Conservation (phyloP, 768 basidiomycete species). For the Hygrophorus pudorinus region DNA sequence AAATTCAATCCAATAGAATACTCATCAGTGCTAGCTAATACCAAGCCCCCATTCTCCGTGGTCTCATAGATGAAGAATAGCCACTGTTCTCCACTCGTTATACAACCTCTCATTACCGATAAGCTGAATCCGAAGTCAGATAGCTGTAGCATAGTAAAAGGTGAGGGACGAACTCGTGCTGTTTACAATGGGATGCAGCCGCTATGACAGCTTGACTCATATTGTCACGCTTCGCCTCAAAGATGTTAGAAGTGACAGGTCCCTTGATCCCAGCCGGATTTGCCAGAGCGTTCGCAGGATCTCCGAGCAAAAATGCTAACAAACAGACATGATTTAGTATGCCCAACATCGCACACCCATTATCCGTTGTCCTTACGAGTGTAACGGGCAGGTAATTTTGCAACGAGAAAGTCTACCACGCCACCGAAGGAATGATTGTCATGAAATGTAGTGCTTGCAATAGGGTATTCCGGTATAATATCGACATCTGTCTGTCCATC, state of each 20-base stretch:
- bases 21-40: too few relatives aligned
- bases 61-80: too few relatives aligned
- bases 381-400: constrained; percentile 9
- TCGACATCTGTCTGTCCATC: constrained; percentile 8
- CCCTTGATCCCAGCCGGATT: constrained; percentile 8
- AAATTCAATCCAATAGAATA: too few relatives aligned
- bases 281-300: constrained; percentile 6
- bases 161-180: constrained; percentile 3
- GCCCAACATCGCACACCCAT: not conserved
- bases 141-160: too few relatives aligned
- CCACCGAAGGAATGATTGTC: constrained; percentile 12
- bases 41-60: too few relatives aligned
- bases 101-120: too few relatives aligned
- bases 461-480: constrained; percentile 15
- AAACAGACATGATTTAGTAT: not conserved
- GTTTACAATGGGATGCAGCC: constrained; percentile 10
- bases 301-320: constrained; percentile 9
- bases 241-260: constrained; percentile 10
- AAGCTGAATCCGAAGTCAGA: too few relatives aligned
- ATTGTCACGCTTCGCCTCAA: constrained; percentile 13
- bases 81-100: too few relatives aligned
- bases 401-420: constrained; percentile 6
- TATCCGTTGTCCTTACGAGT: constrained; percentile 1
- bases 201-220: constrained; percentile 10
- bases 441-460: constrained; percentile 11